Conservation (phyloP, 805 yeast genomes). For the Candida xiaguanensis region DNA sequence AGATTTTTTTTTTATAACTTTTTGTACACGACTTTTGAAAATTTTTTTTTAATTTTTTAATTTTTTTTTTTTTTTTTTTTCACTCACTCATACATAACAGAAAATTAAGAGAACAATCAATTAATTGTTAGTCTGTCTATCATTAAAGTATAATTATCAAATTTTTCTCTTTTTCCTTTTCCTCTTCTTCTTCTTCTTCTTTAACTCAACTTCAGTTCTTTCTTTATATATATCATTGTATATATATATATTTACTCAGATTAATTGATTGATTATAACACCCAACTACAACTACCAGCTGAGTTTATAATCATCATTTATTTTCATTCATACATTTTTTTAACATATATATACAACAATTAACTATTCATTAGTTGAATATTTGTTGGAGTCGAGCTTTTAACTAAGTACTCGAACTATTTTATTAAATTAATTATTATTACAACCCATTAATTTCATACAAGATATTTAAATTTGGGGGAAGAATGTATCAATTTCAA, state of each 20-base stretch:
- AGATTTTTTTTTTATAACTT: no score
- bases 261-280: background rate
- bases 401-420: slow-evolving; percentile 1
- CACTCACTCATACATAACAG: no score
- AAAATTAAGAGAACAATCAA: no score
- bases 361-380: background rate
- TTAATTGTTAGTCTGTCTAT: no score
- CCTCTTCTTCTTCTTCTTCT: background rate
- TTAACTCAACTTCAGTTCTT: slow-evolving; percentile 1
- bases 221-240: background rate
- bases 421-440: background rate
- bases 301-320: background rate
- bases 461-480: no score
- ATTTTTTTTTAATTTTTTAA: no score
- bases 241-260: background rate
- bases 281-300: no score
- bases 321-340: background rate
- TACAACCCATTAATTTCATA: no score
- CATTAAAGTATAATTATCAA: no score
- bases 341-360: no score
- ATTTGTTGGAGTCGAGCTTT: slow-evolving; percentile 1
- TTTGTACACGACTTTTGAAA: no score
- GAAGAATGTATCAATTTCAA: background rate
- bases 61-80: no score
- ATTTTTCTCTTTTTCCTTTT: background rate